Evolutionary conservation across 1,284 basidiomycete species (phyloP), one percentile per base, ranked within the genome.

Genomic region (Coniferiporia sulphurascens): DNA sequence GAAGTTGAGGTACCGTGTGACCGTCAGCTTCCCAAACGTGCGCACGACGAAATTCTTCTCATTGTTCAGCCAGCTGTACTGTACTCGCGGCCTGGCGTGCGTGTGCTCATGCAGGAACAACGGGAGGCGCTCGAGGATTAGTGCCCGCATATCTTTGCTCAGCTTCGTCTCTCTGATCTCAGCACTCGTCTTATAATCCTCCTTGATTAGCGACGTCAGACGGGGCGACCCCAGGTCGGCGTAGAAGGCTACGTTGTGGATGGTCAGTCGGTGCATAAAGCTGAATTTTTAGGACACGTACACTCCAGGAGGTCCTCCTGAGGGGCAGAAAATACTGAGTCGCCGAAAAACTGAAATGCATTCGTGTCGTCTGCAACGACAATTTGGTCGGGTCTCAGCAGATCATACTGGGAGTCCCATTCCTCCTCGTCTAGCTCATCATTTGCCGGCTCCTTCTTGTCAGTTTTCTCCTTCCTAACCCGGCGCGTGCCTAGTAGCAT

Each of bases 51-150:
- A 96, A 69, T 91, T 90, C 49, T 76, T 78, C 7, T 81, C 78
- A 17, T 82, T 77, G 52, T 83, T 85, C 45, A 98, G 75, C 89
- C 89, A 93, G 15, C 83, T 84, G 53, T 84, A 82, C 5, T 89
- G 82, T 35, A 91, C 79, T 32, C 83, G 81, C 1, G 88, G 86
- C 36, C 81, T 79, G 2, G 85, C 78, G 67, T 92, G 86, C 0
- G 84, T 86, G 60, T 93, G 89, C 67, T 97, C 95, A 56, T 97
- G 90, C 7, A 98, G 77, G 76, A 98, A 98, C 36, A 99, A 77
- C 0, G 94, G 93, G 12, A 97, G 77, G 27, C 96, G 80, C 72
- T 98, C 91, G n/a, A 96, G 74, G 1, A 96, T 84, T 36, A 93
- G 77, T 1, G 75, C 66, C 6, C 83, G 81, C 8, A 79, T 79